Evolutionary conservation across 495 filamentous ascomycete genomes (phyloP).

Genomic region (Penicillium malachiteum): DNA sequence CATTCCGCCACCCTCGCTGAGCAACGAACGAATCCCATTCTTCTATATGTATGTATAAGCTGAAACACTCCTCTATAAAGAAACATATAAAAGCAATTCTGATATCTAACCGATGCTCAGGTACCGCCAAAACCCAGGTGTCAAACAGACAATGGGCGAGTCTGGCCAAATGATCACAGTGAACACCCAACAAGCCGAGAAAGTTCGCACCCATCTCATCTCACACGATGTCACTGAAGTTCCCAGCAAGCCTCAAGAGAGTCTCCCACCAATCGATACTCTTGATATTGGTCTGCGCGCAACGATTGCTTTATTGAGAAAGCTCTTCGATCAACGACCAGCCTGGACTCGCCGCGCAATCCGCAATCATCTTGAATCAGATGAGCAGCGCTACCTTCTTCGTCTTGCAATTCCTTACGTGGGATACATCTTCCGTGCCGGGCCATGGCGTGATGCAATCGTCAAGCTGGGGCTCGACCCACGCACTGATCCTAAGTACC

Average conservation of each 20-base stretch:
- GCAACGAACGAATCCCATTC: slow-evolving; percentile 64
- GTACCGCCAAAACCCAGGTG: slow-evolving; percentile 60
- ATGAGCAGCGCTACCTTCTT: slow-evolving; percentile 55
- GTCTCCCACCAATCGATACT: slow-evolving; percentile 44
- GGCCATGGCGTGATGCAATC: slow-evolving; percentile 87
- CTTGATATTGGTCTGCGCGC: slow-evolving; percentile 52
- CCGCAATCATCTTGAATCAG: slow-evolving; percentile 55
- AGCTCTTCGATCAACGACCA: slow-evolving; percentile 67
- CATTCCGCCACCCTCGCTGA: slow-evolving; percentile 76
- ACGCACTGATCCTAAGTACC: slow-evolving; percentile 67
- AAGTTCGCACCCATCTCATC: slow-evolving; percentile 59
- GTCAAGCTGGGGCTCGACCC: slow-evolving; percentile 85
- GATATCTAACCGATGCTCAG: slow-evolving; percentile 21
- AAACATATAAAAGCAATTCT: neutral
- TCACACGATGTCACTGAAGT: slow-evolving; percentile 54
- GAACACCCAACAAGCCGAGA: slow-evolving; percentile 52
- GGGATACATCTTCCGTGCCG: slow-evolving; percentile 84
- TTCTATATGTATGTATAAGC: slow-evolving; percentile 50
- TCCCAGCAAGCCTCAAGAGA: slow-evolving; percentile 51
- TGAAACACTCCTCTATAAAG: neutral
- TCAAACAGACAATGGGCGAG: slow-evolving; percentile 50
- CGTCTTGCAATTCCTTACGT: slow-evolving; percentile 70
- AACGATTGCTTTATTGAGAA: slow-evolving; percentile 57
- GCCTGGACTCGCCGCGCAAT: slow-evolving; percentile 84
- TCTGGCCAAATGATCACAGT: slow-evolving; percentile 50